Evolutionary conservation across 2,329 filamentous ascomycete species (phyloP), one percentile per base, ranked within the genome.

Genomic region (Xylariaceae sp.): DNA sequence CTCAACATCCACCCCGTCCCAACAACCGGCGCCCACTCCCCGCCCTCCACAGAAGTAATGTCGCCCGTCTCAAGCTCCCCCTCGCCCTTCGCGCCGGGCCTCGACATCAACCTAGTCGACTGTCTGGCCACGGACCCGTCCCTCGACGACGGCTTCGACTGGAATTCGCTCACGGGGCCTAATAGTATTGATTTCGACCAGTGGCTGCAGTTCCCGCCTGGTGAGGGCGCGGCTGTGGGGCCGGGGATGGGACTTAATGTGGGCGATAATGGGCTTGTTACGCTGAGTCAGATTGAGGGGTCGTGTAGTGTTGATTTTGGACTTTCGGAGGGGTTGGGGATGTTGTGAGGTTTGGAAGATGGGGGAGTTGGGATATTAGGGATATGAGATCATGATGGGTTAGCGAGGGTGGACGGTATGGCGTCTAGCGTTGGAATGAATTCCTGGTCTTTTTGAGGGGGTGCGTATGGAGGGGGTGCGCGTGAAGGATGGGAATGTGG

Each of bases 101-200:
- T 73, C 13, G 71, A 77, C 64, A 76, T 80, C 8, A 67, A 78
- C 65, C 23, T 30, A 30, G 23, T 30, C 4, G 23, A 30, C 23
- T 30, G 23, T 30, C 23, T 30, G 1, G 23, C 4, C 23, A 77
- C 81, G 52, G 67, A 69, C 34, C 55, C 59, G 7, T 73, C 76
- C 3, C 18, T 39, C 3, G 50, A 59, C 66, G 77, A 78, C 51
- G 78, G 79, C 55, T 80, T 83, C 58, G 80, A 83, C 63, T 83
- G 80, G 80, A 79, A 80, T 63, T 77, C 77, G 17, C 73, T 82
- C 3, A 74, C 79, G 13, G 79, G 77, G 4, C 78, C 79, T 7
- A 81, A 82, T 61, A 78, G 82, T 61, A 78, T 84, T 60, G 81
- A 85, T 57, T 81, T 84, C 56, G 81, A 83, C 59, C 80, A 84